Evolutionary conservation across 495 filamentous ascomycete genomes (phyloP).

Genomic region (Neohortaea acidophila): DNA sequence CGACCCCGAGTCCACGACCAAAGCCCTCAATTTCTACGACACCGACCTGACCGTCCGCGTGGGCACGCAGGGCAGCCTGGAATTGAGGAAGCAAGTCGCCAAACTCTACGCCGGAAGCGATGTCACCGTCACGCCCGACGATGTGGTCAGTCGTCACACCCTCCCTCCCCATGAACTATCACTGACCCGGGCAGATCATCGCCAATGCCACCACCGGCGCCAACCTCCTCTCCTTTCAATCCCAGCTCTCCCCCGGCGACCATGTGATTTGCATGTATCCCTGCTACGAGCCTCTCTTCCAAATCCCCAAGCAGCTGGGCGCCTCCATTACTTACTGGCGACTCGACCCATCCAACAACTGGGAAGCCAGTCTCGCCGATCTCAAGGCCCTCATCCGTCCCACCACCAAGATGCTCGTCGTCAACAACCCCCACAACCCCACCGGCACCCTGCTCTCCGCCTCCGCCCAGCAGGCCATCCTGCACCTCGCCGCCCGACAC

Average conservation of each 20-base stretch:
- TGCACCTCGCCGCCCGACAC: not conserved
- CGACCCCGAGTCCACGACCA: not conserved
- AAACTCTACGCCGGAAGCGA: not conserved
- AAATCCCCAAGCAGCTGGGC: not conserved
- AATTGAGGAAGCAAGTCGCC: not conserved
- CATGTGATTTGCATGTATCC: not conserved
- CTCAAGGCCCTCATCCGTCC: not conserved
- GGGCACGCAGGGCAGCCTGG: not conserved
- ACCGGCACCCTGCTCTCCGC: not conserved
- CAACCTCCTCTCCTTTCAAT: not conserved
- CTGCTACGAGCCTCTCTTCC: not conserved
- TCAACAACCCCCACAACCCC: conserved; percentile 1
- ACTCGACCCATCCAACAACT: not conserved
- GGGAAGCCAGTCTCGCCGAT: not conserved
- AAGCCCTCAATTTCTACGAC: not conserved
- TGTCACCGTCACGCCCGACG: not conserved
- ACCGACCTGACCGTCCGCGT: not conserved
- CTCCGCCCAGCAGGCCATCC: not conserved
- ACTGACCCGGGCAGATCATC: too few species aligned
- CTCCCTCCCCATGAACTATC: too few species aligned
- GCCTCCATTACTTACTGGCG: not conserved
- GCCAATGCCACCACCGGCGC: not conserved
- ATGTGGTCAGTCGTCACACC: too few species aligned
- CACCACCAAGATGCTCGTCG: not conserved
- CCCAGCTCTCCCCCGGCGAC: not conserved